These are phyloP conservation scores for Suhomyces atakaporum DNA, from an alignment of 1,139 yeast species.

Conservation along the genomic window DNA sequence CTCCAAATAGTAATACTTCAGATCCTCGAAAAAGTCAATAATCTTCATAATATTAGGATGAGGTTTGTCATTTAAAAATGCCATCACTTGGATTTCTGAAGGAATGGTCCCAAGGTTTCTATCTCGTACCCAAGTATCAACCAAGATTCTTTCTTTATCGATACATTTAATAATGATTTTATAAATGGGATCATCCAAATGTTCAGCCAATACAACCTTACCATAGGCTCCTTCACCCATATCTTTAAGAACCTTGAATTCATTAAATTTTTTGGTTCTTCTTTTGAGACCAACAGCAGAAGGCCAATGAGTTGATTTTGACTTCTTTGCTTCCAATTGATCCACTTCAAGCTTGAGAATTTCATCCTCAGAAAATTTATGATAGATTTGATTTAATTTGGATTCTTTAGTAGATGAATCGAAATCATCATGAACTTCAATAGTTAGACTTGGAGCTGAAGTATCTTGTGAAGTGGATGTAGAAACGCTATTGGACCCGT, in stretches of 20 bases:
- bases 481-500: constrained; percentile 3
- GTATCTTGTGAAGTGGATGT: neutral
- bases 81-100: constrained; percentile 90
- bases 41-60: constrained; percentile 86
- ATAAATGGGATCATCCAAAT: constrained; percentile 61
- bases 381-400: constrained; percentile 2
- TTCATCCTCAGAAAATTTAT: constrained; percentile 35
- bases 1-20: constrained; percentile 82
- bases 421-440: too few relatives aligned
- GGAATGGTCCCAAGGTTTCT: constrained; percentile 90
- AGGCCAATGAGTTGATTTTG: constrained; percentile 52
- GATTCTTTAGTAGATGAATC: too few relatives aligned
- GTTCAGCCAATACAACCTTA: constrained; percentile 79
- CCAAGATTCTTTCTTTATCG: constrained; percentile 86
- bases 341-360: constrained; percentile 48
- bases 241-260: constrained; percentile 68
- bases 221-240: constrained; percentile 98
- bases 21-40: constrained; percentile 90
- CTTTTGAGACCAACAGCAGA: constrained; percentile 57
- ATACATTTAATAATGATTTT: constrained; percentile 84
- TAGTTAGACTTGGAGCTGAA: too few relatives aligned
- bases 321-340: constrained; percentile 36
- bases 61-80: constrained; percentile 68
- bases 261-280: constrained; percentile 67
- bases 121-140: constrained; percentile 97